These are phyloP conservation scores for Penicillium decumbens DNA, from an alignment of 2,329 filamentous ascomycete genomes.

Conservation along the genomic window DNA sequence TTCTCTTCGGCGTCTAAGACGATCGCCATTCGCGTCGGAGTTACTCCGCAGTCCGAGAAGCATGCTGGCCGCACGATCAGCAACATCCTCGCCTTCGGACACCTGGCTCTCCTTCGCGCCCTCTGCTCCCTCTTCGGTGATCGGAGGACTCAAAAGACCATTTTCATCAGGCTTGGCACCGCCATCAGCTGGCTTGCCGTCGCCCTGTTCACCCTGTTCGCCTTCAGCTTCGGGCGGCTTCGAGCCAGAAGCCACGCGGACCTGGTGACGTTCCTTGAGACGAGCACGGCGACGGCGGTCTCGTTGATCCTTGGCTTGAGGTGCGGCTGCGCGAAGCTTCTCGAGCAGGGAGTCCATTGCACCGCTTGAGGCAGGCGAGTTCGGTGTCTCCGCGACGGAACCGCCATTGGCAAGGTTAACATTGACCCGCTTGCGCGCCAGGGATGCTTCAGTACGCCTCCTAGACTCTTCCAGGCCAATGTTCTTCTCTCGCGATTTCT, in stretches of 20 bases:
- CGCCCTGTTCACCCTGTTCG: slow-evolving; percentile 57
- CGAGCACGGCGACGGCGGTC: slow-evolving; percentile 81
- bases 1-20: slow-evolving; percentile 63
- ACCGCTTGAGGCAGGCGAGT: slow-evolving; percentile 69
- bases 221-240: slow-evolving; percentile 66
- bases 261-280: slow-evolving; percentile 85
- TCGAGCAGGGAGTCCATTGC: slow-evolving; percentile 95
- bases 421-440: slow-evolving; percentile 72
- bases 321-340: slow-evolving; percentile 88
- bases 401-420: slow-evolving; percentile 63
- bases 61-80: slow-evolving; percentile 75
- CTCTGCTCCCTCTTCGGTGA: slow-evolving; percentile 33
- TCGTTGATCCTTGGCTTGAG: slow-evolving; percentile 80
- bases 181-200: slow-evolving; percentile 28
- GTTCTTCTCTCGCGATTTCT: slow-evolving; percentile 93
- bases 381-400: slow-evolving; percentile 46
- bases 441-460: slow-evolving; percentile 80
- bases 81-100: slow-evolving; percentile 65
- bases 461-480: slow-evolving; percentile 72
- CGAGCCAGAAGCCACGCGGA: slow-evolving; percentile 82
- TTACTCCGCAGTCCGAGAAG: slow-evolving; percentile 75
- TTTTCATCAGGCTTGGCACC: slow-evolving; percentile 42
- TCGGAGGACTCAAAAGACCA: slow-evolving; percentile 50
- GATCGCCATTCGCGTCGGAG: slow-evolving; percentile 51
- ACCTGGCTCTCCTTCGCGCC: slow-evolving; percentile 36